phyloP scores from a whole-genome alignment of 1,284 basidiomycete genomes.

The Rhodotorula sp. region DNA sequence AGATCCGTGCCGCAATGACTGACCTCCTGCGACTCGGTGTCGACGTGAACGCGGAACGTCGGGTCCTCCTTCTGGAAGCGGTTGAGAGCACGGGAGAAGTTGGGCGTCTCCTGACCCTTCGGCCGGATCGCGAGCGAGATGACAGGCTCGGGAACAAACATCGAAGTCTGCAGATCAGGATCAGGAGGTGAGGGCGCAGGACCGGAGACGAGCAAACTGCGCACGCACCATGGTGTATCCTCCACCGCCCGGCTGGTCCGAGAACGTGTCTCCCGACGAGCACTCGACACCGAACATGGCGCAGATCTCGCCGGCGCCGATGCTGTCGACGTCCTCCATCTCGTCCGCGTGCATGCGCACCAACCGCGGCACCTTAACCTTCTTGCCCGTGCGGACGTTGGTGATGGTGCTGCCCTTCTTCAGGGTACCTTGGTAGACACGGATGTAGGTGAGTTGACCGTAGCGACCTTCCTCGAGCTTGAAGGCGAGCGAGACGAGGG shows the following conservation, averaged over 20 bases:
- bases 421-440: slow-evolving; percentile 95
- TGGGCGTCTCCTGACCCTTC: slow-evolving; percentile 85
- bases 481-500: slow-evolving; percentile 93
- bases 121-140: slow-evolving; percentile 94
- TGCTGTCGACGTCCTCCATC: slow-evolving; percentile 97
- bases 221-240: slow-evolving; percentile 78
- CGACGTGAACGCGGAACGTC: slow-evolving; percentile 96
- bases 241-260: slow-evolving; percentile 69
- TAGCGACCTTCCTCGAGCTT: slow-evolving; percentile 98
- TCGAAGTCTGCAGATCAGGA: slow-evolving; percentile 68
- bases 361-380: slow-evolving; percentile 94
- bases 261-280: slow-evolving; percentile 97
- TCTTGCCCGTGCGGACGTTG: slow-evolving; percentile 94
- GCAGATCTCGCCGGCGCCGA: slow-evolving; percentile 99
- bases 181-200: neutral
- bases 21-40: slow-evolving; percentile 89
- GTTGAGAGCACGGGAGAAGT: slow-evolving; percentile 94
- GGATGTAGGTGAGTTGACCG: slow-evolving; percentile 97
- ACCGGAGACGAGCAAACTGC: too few relatives aligned
- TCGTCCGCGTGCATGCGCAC: slow-evolving; percentile 99
- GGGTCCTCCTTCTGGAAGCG: slow-evolving; percentile 99
- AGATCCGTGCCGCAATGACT: slow-evolving; percentile 15
- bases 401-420: slow-evolving; percentile 82
- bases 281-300: slow-evolving; percentile 99
- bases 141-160: slow-evolving; percentile 98